Conservation (phyloP, 2,329 filamentous ascomycete species). For the Aspergillus floridensis region DNA sequence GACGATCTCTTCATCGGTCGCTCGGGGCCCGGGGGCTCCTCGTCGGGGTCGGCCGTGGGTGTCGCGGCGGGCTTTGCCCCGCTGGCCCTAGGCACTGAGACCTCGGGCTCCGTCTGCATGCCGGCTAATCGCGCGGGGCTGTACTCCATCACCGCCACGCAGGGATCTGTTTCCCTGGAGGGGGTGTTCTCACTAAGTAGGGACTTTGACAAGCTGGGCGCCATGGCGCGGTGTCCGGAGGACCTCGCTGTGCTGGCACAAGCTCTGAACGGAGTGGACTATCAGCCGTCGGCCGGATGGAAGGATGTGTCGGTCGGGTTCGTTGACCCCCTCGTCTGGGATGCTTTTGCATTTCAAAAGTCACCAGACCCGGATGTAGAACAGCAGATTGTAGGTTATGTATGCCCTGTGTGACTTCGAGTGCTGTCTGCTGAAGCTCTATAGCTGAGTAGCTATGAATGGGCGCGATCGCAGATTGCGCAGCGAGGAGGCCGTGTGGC, state of each 20-base stretch:
- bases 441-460: not conserved
- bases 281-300: not conserved
- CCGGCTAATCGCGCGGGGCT: not conserved
- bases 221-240: not conserved
- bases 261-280: not conserved
- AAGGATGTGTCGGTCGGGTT: not conserved
- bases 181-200: not conserved
- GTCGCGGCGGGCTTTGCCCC: not conserved
- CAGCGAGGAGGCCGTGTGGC: not conserved
- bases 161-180: not conserved
- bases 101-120: constrained; percentile 1
- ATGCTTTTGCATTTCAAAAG: not conserved
- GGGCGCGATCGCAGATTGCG: not conserved
- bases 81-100: not conserved
- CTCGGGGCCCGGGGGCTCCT: not conserved
- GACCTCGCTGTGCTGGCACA: not conserved
- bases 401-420: no score
- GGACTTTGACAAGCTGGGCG: not conserved
- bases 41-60: not conserved
- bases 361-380: not conserved
- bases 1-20: not conserved
- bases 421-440: no score
- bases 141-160: not conserved
- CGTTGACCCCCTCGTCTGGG: not conserved
- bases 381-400: not conserved